Percentiles rank a stretch among this genome's conserved stretches.
These are phyloP conservation scores for Dianthus caryophyllus DNA, from an alignment of 148 eudicot species.

Conservation along the genomic window DNA sequence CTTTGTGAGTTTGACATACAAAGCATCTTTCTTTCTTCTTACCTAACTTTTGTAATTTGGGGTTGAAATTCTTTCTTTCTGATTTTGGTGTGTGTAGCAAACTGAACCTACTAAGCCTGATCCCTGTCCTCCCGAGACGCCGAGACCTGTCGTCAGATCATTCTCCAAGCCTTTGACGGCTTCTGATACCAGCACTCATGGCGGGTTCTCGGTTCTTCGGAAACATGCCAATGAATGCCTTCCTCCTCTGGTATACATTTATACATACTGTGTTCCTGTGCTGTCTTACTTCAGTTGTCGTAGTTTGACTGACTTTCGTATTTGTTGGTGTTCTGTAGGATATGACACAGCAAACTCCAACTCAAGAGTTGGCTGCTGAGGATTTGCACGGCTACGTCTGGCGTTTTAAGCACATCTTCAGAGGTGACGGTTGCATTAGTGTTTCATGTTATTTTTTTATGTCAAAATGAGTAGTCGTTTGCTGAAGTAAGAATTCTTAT, in stretches of 20 bases:
- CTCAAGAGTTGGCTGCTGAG: slow-evolving; percentile 73
- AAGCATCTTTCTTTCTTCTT: slow-evolving; percentile 5
- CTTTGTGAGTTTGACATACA: slow-evolving; percentile 16
- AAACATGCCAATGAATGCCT: slow-evolving; percentile 95
- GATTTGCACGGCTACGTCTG: slow-evolving; percentile 86
- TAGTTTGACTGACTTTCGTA: background rate
- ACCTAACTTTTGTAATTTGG: too few species aligned
- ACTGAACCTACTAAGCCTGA: slow-evolving; percentile 59
- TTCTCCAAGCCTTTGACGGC: slow-evolving; percentile 92
- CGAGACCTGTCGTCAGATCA: slow-evolving; percentile 56
- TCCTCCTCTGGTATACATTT: slow-evolving; percentile 79
- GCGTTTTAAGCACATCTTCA: slow-evolving; percentile 88
- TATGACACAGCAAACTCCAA: slow-evolving; percentile 71
- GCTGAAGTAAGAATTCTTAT: slow-evolving; percentile 5
- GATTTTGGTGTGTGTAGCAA: slow-evolving; percentile 38
- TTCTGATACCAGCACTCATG: slow-evolving; percentile 95
- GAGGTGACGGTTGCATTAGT: too few species aligned
- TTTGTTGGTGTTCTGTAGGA: slow-evolving; percentile 41
- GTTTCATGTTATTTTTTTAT: slow-evolving; percentile 9
- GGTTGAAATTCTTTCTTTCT: background rate
- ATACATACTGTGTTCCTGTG: too few species aligned
- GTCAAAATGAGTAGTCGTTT: background rate
- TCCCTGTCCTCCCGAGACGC: slow-evolving; percentile 46
- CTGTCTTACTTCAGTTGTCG: too few species aligned
- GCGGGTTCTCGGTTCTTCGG: slow-evolving; percentile 95